Evolutionary conservation across 2,329 filamentous ascomycete genomes (phyloP).

Genomic region (Colletotrichum chrysophilum): DNA sequence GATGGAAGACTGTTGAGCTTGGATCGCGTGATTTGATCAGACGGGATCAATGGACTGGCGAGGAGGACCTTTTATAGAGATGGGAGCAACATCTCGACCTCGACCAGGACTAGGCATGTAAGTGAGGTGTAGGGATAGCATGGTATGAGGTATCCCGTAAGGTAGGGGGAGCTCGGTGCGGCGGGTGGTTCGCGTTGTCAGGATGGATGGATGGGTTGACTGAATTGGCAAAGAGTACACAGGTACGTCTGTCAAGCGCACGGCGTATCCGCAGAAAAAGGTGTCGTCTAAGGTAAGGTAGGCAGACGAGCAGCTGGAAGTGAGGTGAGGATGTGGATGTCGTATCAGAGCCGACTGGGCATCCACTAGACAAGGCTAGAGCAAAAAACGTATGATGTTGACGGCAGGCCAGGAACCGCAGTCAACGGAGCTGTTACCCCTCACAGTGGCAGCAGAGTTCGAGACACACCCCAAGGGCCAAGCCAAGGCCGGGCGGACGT

Average conservation of each 20-base stretch:
- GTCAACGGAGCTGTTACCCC: constrained; percentile 15
- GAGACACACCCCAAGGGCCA: constrained; percentile 5
- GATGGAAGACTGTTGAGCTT: constrained; percentile 6
- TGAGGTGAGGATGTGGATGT: constrained; percentile 3
- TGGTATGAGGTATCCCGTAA: not conserved
- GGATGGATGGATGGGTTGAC: not conserved
- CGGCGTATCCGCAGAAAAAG: not conserved
- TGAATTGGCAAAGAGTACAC: not conserved
- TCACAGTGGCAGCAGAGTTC: constrained; percentile 17
- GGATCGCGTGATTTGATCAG: constrained; percentile 9
- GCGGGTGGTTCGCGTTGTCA: constrained; percentile 5
- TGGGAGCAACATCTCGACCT: not conserved
- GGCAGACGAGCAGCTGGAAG: not conserved
- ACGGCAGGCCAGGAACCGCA: constrained; percentile 20
- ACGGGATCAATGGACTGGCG: not conserved
- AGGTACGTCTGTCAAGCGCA: not conserved
- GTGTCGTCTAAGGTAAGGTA: not conserved
- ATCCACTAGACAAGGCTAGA: constrained; percentile 13
- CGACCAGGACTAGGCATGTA: not conserved
- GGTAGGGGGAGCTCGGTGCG: not conserved
- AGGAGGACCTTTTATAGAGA: constrained; percentile 16
- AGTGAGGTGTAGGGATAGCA: not conserved
- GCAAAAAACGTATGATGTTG: constrained; percentile 22
- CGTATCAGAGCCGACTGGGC: constrained; percentile 17
- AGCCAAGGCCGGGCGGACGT: constrained; percentile 4